Conservation (phyloP, 75 land plant species). For the Adiantum capillusveneris region DNA sequence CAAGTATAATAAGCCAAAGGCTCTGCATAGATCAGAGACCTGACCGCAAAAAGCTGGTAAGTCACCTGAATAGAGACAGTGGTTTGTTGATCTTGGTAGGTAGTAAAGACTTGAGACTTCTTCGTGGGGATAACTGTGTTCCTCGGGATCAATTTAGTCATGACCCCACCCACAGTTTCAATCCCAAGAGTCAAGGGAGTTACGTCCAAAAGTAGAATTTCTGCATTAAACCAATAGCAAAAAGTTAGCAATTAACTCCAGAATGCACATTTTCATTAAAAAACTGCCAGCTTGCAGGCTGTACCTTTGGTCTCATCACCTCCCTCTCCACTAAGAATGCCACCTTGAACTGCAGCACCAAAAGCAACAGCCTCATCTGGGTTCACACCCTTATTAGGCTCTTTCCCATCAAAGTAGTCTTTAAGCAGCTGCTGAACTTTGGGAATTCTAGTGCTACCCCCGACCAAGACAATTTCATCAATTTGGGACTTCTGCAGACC, state of each 20-base stretch:
- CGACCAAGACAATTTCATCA: slow-evolving; percentile 88
- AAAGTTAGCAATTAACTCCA: too few relatives aligned
- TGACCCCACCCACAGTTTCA: slow-evolving; percentile 69
- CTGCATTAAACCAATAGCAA: too few relatives aligned
- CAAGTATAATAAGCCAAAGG: background rate
- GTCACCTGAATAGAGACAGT: slow-evolving; percentile 62
- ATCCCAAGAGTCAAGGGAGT: slow-evolving; percentile 64
- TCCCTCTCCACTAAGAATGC: slow-evolving; percentile 49
- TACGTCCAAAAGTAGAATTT: slow-evolving; percentile 52
- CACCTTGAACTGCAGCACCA: slow-evolving; percentile 58
- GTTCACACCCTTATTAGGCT: slow-evolving; percentile 97
- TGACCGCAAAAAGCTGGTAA: background rate
- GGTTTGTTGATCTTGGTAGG: slow-evolving; percentile 70
- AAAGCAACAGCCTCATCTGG: slow-evolving; percentile 66
- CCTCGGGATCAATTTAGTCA: slow-evolving; percentile 53
- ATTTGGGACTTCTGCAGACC: slow-evolving; percentile 72
- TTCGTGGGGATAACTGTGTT: slow-evolving; percentile 86
- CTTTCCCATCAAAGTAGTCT: slow-evolving; percentile 95
- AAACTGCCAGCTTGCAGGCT: too few relatives aligned
- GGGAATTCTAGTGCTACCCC: slow-evolving; percentile 91
- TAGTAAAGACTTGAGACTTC: slow-evolving; percentile 75
- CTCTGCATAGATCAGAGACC: too few relatives aligned
- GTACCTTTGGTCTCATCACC: slow-evolving; percentile 40
- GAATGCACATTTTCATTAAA: too few relatives aligned
- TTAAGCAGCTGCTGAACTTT: slow-evolving; percentile 93